Percentiles rank a stretch among this genome's conserved stretches.
Evolutionary conservation across 108 stramenopile genomes (phyloP).

Genomic region (Craspedostauros australis): DNA sequence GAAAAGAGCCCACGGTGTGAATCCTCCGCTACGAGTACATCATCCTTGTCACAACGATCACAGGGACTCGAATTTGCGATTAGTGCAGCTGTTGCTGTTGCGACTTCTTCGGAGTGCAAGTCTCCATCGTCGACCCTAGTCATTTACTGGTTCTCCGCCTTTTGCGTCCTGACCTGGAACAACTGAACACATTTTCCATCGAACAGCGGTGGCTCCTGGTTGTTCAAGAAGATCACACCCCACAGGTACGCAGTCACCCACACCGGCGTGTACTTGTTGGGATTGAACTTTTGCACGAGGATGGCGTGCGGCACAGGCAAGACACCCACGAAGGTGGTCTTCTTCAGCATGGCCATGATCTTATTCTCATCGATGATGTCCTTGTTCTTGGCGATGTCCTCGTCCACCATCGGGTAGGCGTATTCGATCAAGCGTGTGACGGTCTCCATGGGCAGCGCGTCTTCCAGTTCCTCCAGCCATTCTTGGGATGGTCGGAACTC

Average conservation of each 20-base stretch:
- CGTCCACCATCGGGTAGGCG: conserved; percentile 91
- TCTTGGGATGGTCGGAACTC: conserved; percentile 74
- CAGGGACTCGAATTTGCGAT: no score
- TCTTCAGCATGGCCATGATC: conserved; percentile 78
- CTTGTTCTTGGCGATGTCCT: conserved; percentile 55
- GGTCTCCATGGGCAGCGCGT: conserved; percentile 84
- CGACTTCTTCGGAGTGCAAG: no score
- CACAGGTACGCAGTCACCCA: conserved; percentile 99
- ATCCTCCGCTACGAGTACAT: no score
- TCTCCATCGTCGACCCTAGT: no score
- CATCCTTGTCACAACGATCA: no score
- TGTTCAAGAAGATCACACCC: conserved; percentile 96
- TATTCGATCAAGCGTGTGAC: conserved; percentile 84
- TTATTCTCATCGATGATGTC: conserved; percentile 86
- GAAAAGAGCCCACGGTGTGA: no score
- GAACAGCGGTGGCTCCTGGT: conserved; percentile 91
- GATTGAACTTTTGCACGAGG: conserved; percentile 95
- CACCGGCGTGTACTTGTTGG: conserved; percentile 91
- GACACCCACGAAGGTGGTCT: conserved; percentile 92
- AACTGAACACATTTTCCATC: conserved; percentile 86
- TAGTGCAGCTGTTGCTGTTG: no score
- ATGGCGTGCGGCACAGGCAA: conserved; percentile 97
- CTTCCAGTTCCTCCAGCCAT: conserved; percentile 85
- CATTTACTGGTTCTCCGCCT: conserved; percentile 32
- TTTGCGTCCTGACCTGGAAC: conserved; percentile 76